These are phyloP conservation scores for Diaporthe citri DNA, from an alignment of 2,329 filamentous ascomycete genomes.

Conservation along the genomic window DNA sequence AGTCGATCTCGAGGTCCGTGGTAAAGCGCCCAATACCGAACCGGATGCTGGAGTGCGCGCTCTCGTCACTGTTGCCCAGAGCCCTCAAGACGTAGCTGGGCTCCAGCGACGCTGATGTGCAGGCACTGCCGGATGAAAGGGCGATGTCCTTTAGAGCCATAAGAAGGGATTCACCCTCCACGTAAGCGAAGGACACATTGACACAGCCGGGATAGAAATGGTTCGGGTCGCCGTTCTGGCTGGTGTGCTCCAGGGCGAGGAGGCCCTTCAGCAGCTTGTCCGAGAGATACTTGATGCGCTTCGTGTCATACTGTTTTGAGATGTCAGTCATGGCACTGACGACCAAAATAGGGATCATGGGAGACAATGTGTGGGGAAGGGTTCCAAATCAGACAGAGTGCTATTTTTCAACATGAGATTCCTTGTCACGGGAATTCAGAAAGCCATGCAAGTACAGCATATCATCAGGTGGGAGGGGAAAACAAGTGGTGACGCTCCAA, in stretches of 20 bases:
- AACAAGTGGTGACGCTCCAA: conserved; percentile 19
- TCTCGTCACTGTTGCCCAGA: conserved; percentile 96
- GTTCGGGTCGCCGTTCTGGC: conserved; percentile 85
- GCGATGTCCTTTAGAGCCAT: conserved; percentile 99
- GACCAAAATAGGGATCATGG: conserved; percentile 17
- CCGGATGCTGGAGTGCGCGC: conserved; percentile 95
- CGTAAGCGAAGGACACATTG: conserved; percentile 98
- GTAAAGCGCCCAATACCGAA: conserved; percentile 99
- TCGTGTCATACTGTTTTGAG: conserved; percentile 87
- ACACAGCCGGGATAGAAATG: conserved; percentile 96
- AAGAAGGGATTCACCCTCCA: conserved; percentile 96
- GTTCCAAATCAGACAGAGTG: conserved; percentile 72
- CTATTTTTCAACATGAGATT: conserved; percentile 71
- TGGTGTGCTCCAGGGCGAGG: conserved; percentile 90
- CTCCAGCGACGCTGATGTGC: conserved; percentile 95
- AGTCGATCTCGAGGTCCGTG: conserved; percentile 94
- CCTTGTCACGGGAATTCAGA: conserved; percentile 79
- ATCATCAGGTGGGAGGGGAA: conserved; percentile 75
- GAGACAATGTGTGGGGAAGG: conserved; percentile 25
- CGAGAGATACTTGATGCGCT: conserved; percentile 85
- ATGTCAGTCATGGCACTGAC: conserved; percentile 13
- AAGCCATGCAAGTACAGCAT: conserved; percentile 89
- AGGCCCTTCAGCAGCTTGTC: conserved; percentile 87
- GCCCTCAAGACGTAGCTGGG: conserved; percentile 96
- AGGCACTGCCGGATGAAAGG: conserved; percentile 94